Percentiles rank a stretch among this genome's conserved stretches.
These are phyloP conservation scores for Vigna angularis DNA, from an alignment of 306 rosid species.

Conservation along the genomic window DNA sequence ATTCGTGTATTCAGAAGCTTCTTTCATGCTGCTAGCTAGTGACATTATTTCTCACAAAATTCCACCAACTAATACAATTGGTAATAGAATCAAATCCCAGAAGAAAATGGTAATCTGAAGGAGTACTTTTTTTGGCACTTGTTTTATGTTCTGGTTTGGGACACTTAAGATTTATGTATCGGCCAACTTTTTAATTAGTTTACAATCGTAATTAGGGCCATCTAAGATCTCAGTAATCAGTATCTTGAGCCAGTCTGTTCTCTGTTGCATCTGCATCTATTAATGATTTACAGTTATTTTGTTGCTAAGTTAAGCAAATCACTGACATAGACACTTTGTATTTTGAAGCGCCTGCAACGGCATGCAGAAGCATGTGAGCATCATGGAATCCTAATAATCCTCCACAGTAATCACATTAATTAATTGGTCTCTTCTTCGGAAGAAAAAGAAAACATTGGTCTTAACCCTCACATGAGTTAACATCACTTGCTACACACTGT, in stretches of 20 bases:
- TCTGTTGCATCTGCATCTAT: conserved; percentile 45
- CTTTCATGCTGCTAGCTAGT: background rate
- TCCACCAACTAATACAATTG: conserved; percentile 9
- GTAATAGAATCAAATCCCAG: conserved; percentile 39
- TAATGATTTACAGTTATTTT: conserved; percentile 22
- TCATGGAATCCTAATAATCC: conserved; percentile 38
- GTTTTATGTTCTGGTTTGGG: background rate
- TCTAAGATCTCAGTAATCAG: conserved; percentile 36
- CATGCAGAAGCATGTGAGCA: conserved; percentile 53
- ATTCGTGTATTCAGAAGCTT: conserved; percentile 11
- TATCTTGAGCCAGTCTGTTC: conserved; percentile 42
- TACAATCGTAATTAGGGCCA: background rate
- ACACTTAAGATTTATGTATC: conserved; percentile 37
- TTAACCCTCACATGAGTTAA: conserved; percentile 17
- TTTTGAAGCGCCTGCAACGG: conserved; percentile 54
- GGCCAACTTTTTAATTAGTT: background rate
- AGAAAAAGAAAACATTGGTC: conserved; percentile 10
- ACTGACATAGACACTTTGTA: conserved; percentile 32
- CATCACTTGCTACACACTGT: background rate
- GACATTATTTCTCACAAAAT: background rate
- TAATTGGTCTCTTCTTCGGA: conserved; percentile 2
- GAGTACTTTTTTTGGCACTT: background rate
- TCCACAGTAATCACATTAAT: conserved; percentile 4
- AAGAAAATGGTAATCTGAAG: conserved; percentile 18
- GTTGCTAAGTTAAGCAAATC: conserved; percentile 42